Conservation (phyloP, 164 flowering plant species). For the Chimonanthus salicifolius region DNA sequence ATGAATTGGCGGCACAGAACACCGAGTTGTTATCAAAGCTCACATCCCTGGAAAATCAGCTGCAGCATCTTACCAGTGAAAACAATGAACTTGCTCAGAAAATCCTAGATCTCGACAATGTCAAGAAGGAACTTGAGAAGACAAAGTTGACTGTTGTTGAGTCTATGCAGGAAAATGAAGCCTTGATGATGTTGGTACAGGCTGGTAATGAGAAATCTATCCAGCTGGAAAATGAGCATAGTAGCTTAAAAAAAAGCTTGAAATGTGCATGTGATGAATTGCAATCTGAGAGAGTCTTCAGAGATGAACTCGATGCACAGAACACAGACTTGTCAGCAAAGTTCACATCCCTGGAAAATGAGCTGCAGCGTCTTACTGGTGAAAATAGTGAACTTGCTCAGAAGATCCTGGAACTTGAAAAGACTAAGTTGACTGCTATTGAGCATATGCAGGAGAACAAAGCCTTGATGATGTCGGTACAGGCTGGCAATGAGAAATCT, state of each 20-base stretch:
- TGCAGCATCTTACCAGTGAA: conserved; percentile 41
- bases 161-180: conserved; percentile 30
- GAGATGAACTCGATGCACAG: conserved; percentile 30
- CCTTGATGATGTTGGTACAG: conserved; percentile 32
- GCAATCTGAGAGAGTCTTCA: conserved; percentile 39
- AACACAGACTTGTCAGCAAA: conserved; percentile 33
- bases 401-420: conserved; percentile 45
- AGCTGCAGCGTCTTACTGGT: conserved; percentile 41
- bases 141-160: conserved; percentile 28
- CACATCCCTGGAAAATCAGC: conserved; percentile 41
- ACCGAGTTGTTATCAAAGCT: conserved; percentile 40
- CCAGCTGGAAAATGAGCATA: conserved; percentile 41
- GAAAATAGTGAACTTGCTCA: conserved; percentile 39
- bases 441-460: conserved; percentile 34
- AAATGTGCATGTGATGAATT: conserved; percentile 37
- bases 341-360: conserved; percentile 42
- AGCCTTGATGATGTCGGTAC: conserved; percentile 28
- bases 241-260: conserved; percentile 33
- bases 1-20: conserved; percentile 24
- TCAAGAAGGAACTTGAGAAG: conserved; percentile 30
- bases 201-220: conserved; percentile 40
- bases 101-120: conserved; percentile 11
- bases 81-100: conserved; percentile 41
- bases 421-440: conserved; percentile 23
- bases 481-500: conserved; percentile 43